These are phyloP conservation scores for Leishmania tropica DNA, from an alignment of 208 protist species.

Conservation along the genomic window DNA sequence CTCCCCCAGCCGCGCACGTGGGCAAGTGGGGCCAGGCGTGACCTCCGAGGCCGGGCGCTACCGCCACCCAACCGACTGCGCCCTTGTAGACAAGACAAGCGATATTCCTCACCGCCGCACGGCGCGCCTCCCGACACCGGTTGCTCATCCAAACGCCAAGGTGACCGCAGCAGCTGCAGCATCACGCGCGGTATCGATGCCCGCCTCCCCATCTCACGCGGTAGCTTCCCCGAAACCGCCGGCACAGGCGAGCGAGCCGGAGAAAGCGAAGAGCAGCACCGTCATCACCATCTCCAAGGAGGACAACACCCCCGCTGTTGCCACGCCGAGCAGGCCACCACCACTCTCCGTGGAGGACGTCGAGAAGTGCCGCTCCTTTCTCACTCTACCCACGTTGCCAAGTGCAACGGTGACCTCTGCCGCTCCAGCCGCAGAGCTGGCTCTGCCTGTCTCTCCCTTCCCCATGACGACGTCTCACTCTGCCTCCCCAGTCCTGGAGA, in stretches of 20 bases:
- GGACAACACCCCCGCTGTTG: background rate
- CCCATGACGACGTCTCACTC: background rate
- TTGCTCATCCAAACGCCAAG: background rate
- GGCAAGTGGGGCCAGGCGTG: background rate
- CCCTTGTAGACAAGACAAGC: background rate
- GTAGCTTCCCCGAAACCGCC: background rate
- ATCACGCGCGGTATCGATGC: background rate
- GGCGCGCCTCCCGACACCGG: background rate
- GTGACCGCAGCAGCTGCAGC: background rate
- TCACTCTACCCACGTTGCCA: background rate
- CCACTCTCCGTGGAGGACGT: conserved; percentile 10
- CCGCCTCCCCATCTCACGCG: background rate
- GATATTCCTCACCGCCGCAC: background rate
- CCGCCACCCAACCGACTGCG: background rate
- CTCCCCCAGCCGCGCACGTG: background rate
- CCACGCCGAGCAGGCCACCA: background rate
- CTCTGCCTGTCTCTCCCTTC: background rate
- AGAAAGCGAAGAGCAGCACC: conserved; percentile 5
- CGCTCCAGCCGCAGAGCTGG: background rate
- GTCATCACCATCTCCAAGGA: background rate
- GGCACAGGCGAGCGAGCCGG: background rate
- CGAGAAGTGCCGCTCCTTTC: background rate
- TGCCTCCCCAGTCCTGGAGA: background rate
- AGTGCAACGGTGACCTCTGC: background rate
- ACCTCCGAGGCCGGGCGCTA: background rate